phyloP scores from a whole-genome alignment of 1,284 basidiomycete species.

The Ganoderma sinense region DNA sequence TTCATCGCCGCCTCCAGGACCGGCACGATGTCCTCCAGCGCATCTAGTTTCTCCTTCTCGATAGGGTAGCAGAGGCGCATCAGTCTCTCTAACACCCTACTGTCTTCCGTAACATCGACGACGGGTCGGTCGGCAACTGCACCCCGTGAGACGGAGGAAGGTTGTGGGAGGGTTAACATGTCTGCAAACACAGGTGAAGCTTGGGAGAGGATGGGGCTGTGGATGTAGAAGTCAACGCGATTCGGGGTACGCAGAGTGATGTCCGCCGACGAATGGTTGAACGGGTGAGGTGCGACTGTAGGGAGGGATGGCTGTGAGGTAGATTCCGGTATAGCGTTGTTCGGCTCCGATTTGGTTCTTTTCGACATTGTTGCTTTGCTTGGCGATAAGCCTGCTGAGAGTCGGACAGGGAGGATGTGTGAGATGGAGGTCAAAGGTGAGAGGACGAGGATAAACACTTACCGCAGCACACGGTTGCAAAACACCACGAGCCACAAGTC shows the following conservation, averaged over 20 bases:
- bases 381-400: too few species aligned
- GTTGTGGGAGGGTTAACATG: constrained; percentile 28
- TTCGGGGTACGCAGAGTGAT: constrained; percentile 14
- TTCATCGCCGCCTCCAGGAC: constrained; percentile 27
- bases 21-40: constrained; percentile 15
- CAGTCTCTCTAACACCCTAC: constrained; percentile 41
- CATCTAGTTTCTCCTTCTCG: constrained; percentile 22
- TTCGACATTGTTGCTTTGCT: too few species aligned
- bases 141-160: not conserved
- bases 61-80: constrained; percentile 49
- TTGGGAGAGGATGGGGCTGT: constrained; percentile 25
- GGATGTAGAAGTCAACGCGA: constrained; percentile 20
- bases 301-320: not conserved
- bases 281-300: not conserved
- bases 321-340: too few species aligned
- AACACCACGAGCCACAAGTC: too few species aligned
- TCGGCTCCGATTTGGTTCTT: too few species aligned
- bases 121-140: constrained; percentile 6
- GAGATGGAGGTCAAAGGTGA: too few species aligned
- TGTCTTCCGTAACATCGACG: constrained; percentile 44
- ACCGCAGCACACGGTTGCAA: too few species aligned
- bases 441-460: too few species aligned
- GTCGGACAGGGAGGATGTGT: too few species aligned
- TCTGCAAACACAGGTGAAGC: constrained; percentile 30
- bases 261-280: constrained; percentile 17